A percentile compares a stretch with the other conserved stretches of the same genome.
Evolutionary conservation across 164 flowering plant species (phyloP).

Genomic region (Liriodendron chinense): DNA sequence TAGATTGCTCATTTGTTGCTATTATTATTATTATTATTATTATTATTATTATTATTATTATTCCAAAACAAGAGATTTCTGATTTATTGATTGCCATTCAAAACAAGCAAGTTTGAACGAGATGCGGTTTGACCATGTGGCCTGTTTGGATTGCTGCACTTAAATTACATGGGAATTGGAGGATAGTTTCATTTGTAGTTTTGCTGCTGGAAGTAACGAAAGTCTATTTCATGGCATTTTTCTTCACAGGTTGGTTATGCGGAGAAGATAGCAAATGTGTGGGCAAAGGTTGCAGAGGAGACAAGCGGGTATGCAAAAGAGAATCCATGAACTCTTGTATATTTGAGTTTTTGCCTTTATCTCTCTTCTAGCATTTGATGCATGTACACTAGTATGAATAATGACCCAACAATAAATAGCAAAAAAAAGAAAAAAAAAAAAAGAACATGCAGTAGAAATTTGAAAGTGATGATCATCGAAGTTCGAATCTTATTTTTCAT

Average conservation of each 20-base stretch:
- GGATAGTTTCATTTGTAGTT: neutral
- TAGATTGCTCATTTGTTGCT: no score
- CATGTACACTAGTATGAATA: slow-evolving; percentile 8
- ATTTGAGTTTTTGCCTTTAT: slow-evolving; percentile 1
- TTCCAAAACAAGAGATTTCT: no score
- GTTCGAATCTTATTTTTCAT: neutral
- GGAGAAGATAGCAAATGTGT: slow-evolving; percentile 79
- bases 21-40: no score
- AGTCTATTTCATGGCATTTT: neutral
- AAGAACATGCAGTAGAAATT: no score
- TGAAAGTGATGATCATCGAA: neutral
- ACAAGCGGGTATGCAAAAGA: slow-evolving; percentile 57
- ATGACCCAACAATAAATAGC: neutral
- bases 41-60: no score
- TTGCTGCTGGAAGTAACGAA: neutral
- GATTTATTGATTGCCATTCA: no score
- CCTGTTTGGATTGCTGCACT: no score
- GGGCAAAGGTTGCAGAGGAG: slow-evolving; percentile 83
- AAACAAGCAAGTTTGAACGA: no score
- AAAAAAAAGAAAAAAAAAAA: no score
- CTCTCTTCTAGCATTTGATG: neutral
- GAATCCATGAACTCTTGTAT: slow-evolving; percentile 26
- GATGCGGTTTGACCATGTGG: no score
- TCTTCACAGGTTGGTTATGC: slow-evolving; percentile 78
- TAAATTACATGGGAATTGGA: no score